Conservation (phyloP, 768 basidiomycete species). For the Leccinum ochraceum region DNA sequence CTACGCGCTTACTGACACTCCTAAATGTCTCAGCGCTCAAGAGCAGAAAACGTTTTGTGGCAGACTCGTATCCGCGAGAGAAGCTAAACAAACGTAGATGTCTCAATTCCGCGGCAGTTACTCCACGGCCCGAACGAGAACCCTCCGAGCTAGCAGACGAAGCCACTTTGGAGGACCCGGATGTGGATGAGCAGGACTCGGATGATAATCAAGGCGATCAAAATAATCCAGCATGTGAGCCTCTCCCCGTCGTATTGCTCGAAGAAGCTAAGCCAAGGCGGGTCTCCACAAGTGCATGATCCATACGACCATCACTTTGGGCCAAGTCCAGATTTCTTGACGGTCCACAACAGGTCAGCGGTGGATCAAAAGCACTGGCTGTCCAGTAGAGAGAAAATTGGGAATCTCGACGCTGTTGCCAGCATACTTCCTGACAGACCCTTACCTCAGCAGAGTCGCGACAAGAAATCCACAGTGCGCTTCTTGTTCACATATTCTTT, state of each 20-base stretch:
- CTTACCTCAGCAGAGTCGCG: constrained; percentile 30
- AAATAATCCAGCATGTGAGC: constrained; percentile 23
- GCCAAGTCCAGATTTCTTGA: constrained; percentile 49
- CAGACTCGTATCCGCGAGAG: constrained; percentile 41
- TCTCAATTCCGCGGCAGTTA: constrained; percentile 36
- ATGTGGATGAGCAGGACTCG: constrained; percentile 32
- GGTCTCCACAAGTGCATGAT: constrained; percentile 32
- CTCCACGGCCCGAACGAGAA: constrained; percentile 7
- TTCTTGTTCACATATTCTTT: not conserved
- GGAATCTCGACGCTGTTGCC: constrained; percentile 55
- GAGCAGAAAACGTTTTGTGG: constrained; percentile 54
- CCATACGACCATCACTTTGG: constrained; percentile 80
- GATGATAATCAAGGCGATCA: constrained; percentile 33
- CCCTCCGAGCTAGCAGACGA: constrained; percentile 9
- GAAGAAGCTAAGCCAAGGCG: constrained; percentile 1
- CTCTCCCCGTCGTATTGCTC: not conserved
- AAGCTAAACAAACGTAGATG: constrained; percentile 72
- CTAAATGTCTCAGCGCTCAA: constrained; percentile 88
- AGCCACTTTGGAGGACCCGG: constrained; percentile 13
- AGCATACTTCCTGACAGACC: constrained; percentile 45
- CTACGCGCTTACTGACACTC: constrained; percentile 81
- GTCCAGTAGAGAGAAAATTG: constrained; percentile 45
- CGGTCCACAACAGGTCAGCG: constrained; percentile 47
- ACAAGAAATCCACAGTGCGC: constrained; percentile 27
- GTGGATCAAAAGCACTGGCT: constrained; percentile 64